Conservation (phyloP, 208 protist species). For the Trypanosomatidae sp. region DNA sequence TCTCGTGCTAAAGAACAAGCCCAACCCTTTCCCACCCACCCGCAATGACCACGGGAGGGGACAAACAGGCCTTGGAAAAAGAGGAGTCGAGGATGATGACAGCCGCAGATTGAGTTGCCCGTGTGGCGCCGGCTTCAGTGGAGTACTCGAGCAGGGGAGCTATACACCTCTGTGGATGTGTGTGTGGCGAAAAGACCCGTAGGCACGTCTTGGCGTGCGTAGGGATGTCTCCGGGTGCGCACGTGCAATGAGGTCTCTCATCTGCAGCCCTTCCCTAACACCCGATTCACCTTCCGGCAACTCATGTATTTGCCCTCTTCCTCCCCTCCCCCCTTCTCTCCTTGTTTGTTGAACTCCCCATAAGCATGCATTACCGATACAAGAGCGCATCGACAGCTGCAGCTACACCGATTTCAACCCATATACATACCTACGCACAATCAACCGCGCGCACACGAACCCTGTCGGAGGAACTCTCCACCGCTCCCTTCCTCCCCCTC, state of each 20-base stretch:
- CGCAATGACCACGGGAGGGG: background rate
- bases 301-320: background rate
- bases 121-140: background rate
- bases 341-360: background rate
- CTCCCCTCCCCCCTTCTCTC: background rate
- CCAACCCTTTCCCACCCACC: background rate
- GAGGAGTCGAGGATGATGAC: background rate
- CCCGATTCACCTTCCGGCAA: background rate
- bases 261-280: background rate
- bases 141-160: background rate
- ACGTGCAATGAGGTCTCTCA: background rate
- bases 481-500: background rate
- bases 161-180: background rate
- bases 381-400: background rate
- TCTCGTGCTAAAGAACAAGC: background rate
- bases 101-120: background rate
- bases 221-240: background rate
- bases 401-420: background rate
- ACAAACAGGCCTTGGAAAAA: background rate
- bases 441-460: background rate
- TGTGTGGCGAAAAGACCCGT: background rate
- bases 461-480: background rate
- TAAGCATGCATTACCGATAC: background rate
- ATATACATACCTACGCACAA: conserved; percentile 1
- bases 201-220: background rate